Conservation (phyloP, 2,329 filamentous ascomycete species). For the Aspergillus persii region DNA sequence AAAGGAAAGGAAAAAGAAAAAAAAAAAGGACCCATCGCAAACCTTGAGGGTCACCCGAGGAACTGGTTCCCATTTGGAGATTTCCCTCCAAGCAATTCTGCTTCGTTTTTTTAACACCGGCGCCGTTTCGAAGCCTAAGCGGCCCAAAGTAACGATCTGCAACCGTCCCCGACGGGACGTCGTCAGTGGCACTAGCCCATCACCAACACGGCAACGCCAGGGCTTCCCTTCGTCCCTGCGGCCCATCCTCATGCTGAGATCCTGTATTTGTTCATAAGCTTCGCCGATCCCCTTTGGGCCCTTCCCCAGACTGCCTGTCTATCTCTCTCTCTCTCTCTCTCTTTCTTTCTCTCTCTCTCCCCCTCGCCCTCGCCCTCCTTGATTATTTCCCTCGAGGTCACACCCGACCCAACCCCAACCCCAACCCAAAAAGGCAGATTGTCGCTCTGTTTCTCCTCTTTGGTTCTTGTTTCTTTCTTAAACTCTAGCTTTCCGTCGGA, state of each 20-base stretch:
- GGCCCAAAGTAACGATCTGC: slow-evolving; percentile 37
- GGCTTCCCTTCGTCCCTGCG: slow-evolving; percentile 28
- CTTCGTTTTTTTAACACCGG: slow-evolving; percentile 19
- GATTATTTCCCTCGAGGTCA: slow-evolving; percentile 7
- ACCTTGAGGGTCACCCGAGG: slow-evolving; percentile 30
- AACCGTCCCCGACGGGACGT: slow-evolving; percentile 39
- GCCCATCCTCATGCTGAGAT: slow-evolving; percentile 30
- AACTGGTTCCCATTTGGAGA: slow-evolving; percentile 33
- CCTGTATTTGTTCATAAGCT: slow-evolving; percentile 43
- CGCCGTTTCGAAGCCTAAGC: slow-evolving; percentile 29
- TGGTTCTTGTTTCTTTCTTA: slow-evolving; percentile 8
- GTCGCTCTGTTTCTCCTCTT: slow-evolving; percentile 9
- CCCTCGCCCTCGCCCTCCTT: slow-evolving; percentile 3
- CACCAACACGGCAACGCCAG: slow-evolving; percentile 25
- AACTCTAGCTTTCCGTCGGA: neutral
- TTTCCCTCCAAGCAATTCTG: slow-evolving; percentile 12
- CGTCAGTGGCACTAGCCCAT: slow-evolving; percentile 40
- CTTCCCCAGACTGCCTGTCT: slow-evolving; percentile 37
- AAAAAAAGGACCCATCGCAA: slow-evolving; percentile 16
- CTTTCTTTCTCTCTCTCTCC: slow-evolving; percentile 14
- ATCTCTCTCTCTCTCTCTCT: slow-evolving; percentile 21
- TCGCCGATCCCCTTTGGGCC: slow-evolving; percentile 41
- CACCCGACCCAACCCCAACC: neutral
- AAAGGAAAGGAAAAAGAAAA: slow-evolving; percentile 8
- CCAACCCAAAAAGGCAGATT: slow-evolving; percentile 3